These are phyloP conservation scores for Dimargaris xerosporica DNA, from an alignment of 192 early-diverging fungal species.

Conservation along the genomic window DNA sequence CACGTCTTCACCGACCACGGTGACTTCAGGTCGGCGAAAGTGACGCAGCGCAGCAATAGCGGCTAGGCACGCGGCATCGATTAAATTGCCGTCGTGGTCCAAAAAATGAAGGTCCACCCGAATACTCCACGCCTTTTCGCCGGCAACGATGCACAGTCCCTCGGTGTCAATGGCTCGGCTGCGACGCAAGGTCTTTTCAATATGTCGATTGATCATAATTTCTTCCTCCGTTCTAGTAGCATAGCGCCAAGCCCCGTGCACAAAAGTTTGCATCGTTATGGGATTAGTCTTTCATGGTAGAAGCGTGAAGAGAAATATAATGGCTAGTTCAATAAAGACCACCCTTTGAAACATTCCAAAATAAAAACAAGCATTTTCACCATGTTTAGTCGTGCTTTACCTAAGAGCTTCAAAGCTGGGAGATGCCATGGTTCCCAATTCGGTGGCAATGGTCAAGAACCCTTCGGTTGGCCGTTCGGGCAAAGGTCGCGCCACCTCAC, in stretches of 20 bases:
- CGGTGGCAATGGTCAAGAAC: slow-evolving; percentile 66
- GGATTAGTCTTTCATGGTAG: neutral
- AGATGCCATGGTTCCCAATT: slow-evolving; percentile 76
- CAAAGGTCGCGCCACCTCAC: slow-evolving; percentile 50
- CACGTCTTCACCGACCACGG: slow-evolving; percentile 80
- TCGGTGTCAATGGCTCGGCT: slow-evolving; percentile 88
- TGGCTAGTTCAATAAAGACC: neutral
- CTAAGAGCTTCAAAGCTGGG: slow-evolving; percentile 51
- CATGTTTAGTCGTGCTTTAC: slow-evolving; percentile 19
- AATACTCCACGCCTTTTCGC: slow-evolving; percentile 90
- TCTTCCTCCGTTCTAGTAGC: slow-evolving; percentile 59
- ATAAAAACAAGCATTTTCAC: neutral
- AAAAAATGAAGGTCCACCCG: slow-evolving; percentile 83
- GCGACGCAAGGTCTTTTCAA: slow-evolving; percentile 76
- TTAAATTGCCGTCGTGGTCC: slow-evolving; percentile 87
- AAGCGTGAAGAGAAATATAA: neutral
- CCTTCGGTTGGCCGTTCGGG: slow-evolving; percentile 79
- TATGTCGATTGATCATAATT: slow-evolving; percentile 62
- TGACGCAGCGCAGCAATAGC: slow-evolving; percentile 78
- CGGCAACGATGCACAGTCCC: slow-evolving; percentile 89
- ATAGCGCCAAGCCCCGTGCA: slow-evolving; percentile 2
- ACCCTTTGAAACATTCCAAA: neutral
- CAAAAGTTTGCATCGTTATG: too few species aligned
- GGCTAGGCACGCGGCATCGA: slow-evolving; percentile 83
- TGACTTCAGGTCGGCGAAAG: slow-evolving; percentile 90